Percentiles rank a stretch among this genome's conserved stretches.
Evolutionary conservation across 257 asterid species (phyloP).

Genomic region (Solanum gandarillasii): DNA sequence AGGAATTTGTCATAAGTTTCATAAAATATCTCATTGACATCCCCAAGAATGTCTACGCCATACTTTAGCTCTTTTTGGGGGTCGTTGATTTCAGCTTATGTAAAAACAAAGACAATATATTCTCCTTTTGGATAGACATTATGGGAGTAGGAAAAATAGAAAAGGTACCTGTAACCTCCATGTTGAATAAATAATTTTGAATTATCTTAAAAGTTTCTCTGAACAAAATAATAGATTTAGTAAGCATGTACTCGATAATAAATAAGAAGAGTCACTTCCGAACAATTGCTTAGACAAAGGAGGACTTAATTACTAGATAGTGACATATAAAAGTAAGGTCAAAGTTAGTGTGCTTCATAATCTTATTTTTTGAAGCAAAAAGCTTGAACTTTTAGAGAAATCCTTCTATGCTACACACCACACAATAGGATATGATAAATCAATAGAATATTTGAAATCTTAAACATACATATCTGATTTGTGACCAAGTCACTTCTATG

Average conservation of each 20-base stretch:
- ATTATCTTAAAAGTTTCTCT: background rate
- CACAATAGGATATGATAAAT: background rate
- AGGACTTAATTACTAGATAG: background rate
- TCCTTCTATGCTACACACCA: background rate
- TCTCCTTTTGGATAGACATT: slow-evolving; percentile 85
- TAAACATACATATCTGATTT: slow-evolving; percentile 76
- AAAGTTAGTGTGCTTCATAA: background rate
- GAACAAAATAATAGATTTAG: background rate
- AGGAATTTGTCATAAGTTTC: slow-evolving; percentile 71
- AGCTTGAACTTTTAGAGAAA: background rate
- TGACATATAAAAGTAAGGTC: background rate
- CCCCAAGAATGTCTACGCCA: slow-evolving; percentile 82
- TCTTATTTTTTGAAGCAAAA: background rate
- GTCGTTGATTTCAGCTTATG: slow-evolving; percentile 14
- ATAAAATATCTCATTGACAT: slow-evolving; percentile 77
- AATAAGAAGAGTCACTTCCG: too few relatives aligned
- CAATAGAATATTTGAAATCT: background rate
- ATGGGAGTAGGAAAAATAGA: slow-evolving; percentile 88
- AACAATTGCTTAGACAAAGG: background rate
- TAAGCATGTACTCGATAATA: background rate
- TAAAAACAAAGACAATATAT: slow-evolving; percentile 63
- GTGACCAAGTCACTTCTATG: slow-evolving; percentile 95
- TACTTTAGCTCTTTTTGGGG: slow-evolving; percentile 78
- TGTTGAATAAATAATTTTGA: background rate
- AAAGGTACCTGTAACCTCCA: slow-evolving; percentile 48